Evolutionary conservation across 176 grass and related monocot genomes (phyloP), one percentile per base, ranked within the genome.

Genomic region (Secale cereale): DNA sequence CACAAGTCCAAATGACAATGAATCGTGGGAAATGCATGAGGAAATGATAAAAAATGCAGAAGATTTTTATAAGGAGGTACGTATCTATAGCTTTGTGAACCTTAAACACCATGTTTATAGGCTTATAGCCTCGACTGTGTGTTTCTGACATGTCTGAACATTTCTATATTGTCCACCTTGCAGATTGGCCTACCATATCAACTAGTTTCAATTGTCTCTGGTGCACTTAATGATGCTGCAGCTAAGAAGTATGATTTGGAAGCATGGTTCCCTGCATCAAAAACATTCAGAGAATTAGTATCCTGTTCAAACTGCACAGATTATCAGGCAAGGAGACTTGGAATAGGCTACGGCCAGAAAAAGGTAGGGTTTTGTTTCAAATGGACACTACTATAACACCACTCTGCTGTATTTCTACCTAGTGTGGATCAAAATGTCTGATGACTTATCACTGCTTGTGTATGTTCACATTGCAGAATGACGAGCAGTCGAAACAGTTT

Each of bases 301-400:
- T 96, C 93, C 8, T 99, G 97, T 85, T 99, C 93, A 59, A 99
- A 99, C 57, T 99, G 91, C 83, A 99, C 97, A 6, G 97, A 99
- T 25, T 99, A 86, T 81, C 97, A 99, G 83, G 91, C 97, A 46
- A 91, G 97, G 79, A 96, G 89, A 70, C 83, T 99, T 85, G 97
- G 91, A 72, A 99, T 96, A 52, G 91, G 88, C 27, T 96, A 87
- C 27, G 90, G 97, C 59, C 93, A 99, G 88, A 99, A 94, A 83
- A 96, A 99, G 91, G 97, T 79, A 91, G 78, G 56, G 10, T 80
- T 69, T 26, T 17, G 16, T 78, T 45, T 81, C 22, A 43, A 20
- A 31, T 74, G 8, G 33, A 74, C 78, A 71, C 22, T 59, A 25
- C 13, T 56, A 35, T 74, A 35, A 11, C 14, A 59, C 26, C 40